Conservation (phyloP, 352 stramenopile species). For the Vaucheria bursata region DNA sequence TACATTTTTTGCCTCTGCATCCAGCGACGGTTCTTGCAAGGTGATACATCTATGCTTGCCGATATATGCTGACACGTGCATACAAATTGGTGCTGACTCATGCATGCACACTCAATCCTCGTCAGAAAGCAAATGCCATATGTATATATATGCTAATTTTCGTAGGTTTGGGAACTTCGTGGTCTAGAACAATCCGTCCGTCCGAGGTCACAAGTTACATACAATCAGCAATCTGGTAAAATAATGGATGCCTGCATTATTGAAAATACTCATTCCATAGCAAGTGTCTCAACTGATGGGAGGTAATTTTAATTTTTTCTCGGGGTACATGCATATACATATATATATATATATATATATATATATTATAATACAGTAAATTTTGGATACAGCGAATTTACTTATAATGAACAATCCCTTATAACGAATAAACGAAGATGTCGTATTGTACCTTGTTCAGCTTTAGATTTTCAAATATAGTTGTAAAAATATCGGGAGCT, state of each 20-base stretch:
- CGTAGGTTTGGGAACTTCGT: constrained; percentile 79
- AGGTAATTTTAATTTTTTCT: constrained; percentile 52
- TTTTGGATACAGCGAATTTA: too few species aligned
- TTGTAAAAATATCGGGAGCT: too few species aligned
- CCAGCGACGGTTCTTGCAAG: constrained; percentile 75
- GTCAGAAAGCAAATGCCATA: too few species aligned
- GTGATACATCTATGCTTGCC: neutral
- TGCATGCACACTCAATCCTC: neutral
- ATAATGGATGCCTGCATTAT: constrained; percentile 86
- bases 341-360: too few species aligned
- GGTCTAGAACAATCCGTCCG: constrained; percentile 85
- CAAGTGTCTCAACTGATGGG: constrained; percentile 68
- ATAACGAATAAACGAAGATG: too few species aligned
- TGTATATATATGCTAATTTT: neutral
- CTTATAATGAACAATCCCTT: too few species aligned
- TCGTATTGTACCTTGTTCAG: too few species aligned
- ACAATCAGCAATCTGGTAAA: constrained; percentile 76
- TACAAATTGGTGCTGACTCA: neutral
- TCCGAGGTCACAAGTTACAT: constrained; percentile 79
- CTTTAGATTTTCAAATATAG: too few species aligned
- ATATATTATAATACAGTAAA: too few species aligned
- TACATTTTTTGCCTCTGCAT: constrained; percentile 87
- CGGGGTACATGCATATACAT: too few species aligned
- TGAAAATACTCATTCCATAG: constrained; percentile 89
- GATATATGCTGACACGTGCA: neutral